Conservation (phyloP, 805 yeast genomes). For the Teunomyces cretensis region DNA sequence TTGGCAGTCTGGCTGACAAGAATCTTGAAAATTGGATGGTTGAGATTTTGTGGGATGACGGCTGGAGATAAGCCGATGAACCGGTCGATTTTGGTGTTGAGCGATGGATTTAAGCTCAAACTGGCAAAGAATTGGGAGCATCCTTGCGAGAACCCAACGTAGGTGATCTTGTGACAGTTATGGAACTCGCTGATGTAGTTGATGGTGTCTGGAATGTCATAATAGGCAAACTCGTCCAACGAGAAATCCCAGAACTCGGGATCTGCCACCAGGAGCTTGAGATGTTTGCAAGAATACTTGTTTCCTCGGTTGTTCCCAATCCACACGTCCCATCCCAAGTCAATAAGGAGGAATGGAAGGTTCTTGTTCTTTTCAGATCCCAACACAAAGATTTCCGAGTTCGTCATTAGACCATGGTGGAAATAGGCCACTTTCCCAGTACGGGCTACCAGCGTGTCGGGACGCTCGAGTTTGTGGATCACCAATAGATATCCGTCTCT, state of each 20-base stretch:
- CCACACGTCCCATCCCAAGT: constrained; percentile 18
- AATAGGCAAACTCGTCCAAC: constrained; percentile 31
- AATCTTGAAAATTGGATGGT: constrained; percentile 22
- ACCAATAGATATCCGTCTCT: constrained; percentile 28
- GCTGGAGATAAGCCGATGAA: constrained; percentile 34
- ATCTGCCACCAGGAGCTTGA: constrained; percentile 22
- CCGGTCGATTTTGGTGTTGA: constrained; percentile 19
- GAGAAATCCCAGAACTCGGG: constrained; percentile 31
- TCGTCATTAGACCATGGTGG: constrained; percentile 32
- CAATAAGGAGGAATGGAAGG: constrained; percentile 15
- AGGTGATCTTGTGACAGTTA: constrained; percentile 18
- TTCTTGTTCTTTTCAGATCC: constrained; percentile 22
- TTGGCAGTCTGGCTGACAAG: constrained; percentile 26
- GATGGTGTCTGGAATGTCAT: constrained; percentile 29
- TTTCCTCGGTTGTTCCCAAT: constrained; percentile 17
- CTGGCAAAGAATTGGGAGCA: constrained; percentile 33
- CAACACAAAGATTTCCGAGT: constrained; percentile 27
- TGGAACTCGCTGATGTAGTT: constrained; percentile 21
- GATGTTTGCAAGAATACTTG: constrained; percentile 31
- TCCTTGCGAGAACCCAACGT: constrained; percentile 33
- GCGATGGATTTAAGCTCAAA: constrained; percentile 24
- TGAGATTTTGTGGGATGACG: constrained; percentile 23
- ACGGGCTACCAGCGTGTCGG: background rate
- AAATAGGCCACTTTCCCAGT: constrained; percentile 23
- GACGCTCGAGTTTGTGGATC: constrained; percentile 24